phyloP scores from a whole-genome alignment of 164 flowering plant species.

The Macadamia integrifolia region DNA sequence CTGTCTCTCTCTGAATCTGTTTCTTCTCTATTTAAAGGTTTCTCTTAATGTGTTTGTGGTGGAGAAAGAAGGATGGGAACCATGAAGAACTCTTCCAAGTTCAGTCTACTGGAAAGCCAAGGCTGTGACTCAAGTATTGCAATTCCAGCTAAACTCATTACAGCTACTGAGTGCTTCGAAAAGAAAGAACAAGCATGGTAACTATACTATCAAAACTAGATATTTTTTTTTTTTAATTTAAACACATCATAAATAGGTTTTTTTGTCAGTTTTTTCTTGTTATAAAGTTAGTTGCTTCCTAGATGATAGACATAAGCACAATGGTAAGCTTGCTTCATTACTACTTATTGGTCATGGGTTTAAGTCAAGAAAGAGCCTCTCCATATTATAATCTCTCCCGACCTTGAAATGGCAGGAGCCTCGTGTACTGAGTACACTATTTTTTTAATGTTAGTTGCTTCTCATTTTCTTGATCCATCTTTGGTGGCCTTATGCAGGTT shows the following conservation, averaged over 20 bases:
- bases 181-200: conserved; percentile 69
- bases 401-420: too few species aligned
- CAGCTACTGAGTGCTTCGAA: conserved; percentile 31
- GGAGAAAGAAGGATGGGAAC: neutral
- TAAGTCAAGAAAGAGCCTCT: too few species aligned
- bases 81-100: conserved; percentile 24
- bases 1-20: neutral
- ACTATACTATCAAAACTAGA: neutral
- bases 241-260: neutral
- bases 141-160: conserved; percentile 24
- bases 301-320: too few species aligned
- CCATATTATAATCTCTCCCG: too few species aligned
- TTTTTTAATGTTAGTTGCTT: neutral
- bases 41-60: neutral
- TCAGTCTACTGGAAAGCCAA: conserved; percentile 10
- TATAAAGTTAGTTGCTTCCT: too few species aligned
- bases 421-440: too few species aligned
- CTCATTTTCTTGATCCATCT: neutral
- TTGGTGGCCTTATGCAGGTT: conserved; percentile 43
- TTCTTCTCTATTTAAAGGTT: neutral
- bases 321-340: too few species aligned
- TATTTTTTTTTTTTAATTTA: neutral
- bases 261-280: neutral
- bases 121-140: conserved; percentile 12
- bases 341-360: too few species aligned